phyloP scores from a whole-genome alignment of 306 rosid genomes.

The Pterocarpus santalinus region DNA sequence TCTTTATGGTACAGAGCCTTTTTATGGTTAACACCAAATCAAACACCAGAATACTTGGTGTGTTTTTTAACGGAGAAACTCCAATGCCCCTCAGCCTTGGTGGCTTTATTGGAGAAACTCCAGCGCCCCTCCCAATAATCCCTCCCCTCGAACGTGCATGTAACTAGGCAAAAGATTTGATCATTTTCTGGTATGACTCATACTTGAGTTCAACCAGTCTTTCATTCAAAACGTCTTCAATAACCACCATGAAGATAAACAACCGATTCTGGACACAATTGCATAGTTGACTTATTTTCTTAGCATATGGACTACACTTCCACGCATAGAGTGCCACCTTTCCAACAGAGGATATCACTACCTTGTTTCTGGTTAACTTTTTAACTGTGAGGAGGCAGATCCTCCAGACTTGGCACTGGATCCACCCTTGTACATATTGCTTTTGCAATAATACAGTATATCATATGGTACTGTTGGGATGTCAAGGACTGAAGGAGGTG shows the following conservation, averaged over 20 bases:
- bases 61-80: no score
- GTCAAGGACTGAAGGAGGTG: not conserved
- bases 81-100: no score
- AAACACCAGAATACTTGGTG: no score
- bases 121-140: no score
- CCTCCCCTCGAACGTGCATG: no score
- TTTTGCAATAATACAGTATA: slow-evolving; percentile 13
- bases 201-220: no score
- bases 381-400: slow-evolving; percentile 7
- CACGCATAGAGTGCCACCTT: slow-evolving; percentile 9
- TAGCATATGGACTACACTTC: no score
- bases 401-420: slow-evolving; percentile 21
- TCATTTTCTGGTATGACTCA: no score
- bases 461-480: not conserved
- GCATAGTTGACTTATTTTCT: slow-evolving; percentile 7
- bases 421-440: slow-evolving; percentile 4
- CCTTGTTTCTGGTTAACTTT: slow-evolving; percentile 1
- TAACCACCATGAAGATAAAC: slow-evolving; percentile 25
- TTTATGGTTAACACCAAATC: no score
- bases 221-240: not conserved
- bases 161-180: no score
- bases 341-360: slow-evolving; percentile 22
- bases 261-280: slow-evolving; percentile 15
- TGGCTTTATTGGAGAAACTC: no score
- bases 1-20: no score